These are phyloP conservation scores for Lecanicillium sp. DNA, from an alignment of 2,329 filamentous ascomycete genomes.

Conservation along the genomic window DNA sequence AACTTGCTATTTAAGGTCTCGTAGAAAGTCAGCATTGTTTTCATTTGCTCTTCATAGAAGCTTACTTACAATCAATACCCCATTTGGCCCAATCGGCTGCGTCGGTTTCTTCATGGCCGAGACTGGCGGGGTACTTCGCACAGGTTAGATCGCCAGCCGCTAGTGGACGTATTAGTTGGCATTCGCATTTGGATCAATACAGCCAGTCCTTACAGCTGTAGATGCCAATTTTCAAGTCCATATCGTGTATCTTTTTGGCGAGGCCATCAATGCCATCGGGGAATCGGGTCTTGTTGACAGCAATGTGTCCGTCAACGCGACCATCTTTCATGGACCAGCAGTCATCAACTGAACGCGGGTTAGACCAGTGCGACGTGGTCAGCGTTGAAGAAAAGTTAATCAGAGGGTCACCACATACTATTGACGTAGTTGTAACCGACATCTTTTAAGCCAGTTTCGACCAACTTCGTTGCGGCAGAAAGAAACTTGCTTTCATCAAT, in stretches of 20 bases:
- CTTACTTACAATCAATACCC: constrained; percentile 55
- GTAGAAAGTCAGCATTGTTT: no score
- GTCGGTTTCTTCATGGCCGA: constrained; percentile 50
- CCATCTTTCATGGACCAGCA: constrained; percentile 45
- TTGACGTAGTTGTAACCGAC: constrained; percentile 52
- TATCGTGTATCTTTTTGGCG: constrained; percentile 43
- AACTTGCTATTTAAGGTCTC: no score
- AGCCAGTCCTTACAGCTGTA: constrained; percentile 38
- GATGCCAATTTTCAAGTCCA: constrained; percentile 56
- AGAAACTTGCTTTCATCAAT: constrained; percentile 43
- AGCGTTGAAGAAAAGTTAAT: no score
- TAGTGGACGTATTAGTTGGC: no score
- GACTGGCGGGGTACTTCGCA: constrained; percentile 32
- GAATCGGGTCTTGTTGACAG: constrained; percentile 43
- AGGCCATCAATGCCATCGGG: constrained; percentile 49
- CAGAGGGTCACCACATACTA: constrained; percentile 16
- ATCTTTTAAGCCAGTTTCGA: constrained; percentile 41
- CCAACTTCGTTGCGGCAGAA: constrained; percentile 36
- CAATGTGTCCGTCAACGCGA: constrained; percentile 33
- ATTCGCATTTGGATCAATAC: no score
- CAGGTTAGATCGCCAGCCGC: constrained; percentile 13
- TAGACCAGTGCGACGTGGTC: neutral
- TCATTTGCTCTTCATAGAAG: no score
- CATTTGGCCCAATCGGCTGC: constrained; percentile 49
- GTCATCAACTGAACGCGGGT: constrained; percentile 38